Evolutionary conservation across 257 asterid species (phyloP).

Genomic region (Orobanche coerulescens): DNA sequence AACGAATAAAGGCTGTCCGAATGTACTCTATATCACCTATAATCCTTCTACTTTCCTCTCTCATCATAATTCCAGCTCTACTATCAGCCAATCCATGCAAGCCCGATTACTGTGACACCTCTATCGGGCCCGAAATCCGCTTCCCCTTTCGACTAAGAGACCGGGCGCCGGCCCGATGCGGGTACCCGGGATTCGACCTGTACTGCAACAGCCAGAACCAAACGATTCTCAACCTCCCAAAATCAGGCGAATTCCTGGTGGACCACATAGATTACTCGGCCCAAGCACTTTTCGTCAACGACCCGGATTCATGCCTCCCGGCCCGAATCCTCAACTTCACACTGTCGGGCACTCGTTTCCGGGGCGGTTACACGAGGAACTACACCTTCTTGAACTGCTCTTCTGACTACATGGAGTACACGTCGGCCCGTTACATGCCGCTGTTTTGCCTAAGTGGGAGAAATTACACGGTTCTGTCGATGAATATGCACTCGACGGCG

Average conservation of each 20-base stretch:
- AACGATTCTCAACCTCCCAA: constrained; percentile 52
- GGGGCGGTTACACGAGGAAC: constrained; percentile 20
- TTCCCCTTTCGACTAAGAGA: constrained; percentile 55
- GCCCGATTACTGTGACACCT: constrained; percentile 37
- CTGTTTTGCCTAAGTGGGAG: constrained; percentile 35
- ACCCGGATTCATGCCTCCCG: constrained; percentile 53
- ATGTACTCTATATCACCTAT: too few species aligned
- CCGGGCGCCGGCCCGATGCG: constrained; percentile 43
- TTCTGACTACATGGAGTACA: constrained; percentile 16
- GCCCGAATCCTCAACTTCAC: constrained; percentile 45
- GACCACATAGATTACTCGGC: constrained; percentile 44
- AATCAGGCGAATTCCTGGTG: constrained; percentile 63
- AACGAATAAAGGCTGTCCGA: too few species aligned
- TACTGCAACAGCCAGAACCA: constrained; percentile 43
- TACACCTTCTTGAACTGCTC: constrained; percentile 56
- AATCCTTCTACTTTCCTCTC: not conserved
- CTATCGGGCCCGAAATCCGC: constrained; percentile 43
- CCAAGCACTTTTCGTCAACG: constrained; percentile 43
- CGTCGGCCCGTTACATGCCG: constrained; percentile 17
- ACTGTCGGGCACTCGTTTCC: constrained; percentile 36
- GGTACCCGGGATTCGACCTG: constrained; percentile 65
- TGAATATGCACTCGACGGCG: constrained; percentile 11
- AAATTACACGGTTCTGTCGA: constrained; percentile 40
- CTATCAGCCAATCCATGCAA: constrained; percentile 30
- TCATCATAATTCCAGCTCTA: constrained; percentile 5